Evolutionary conservation across 2,329 filamentous ascomycete species (phyloP).

Genomic region (Emmonsiellopsis sp.): DNA sequence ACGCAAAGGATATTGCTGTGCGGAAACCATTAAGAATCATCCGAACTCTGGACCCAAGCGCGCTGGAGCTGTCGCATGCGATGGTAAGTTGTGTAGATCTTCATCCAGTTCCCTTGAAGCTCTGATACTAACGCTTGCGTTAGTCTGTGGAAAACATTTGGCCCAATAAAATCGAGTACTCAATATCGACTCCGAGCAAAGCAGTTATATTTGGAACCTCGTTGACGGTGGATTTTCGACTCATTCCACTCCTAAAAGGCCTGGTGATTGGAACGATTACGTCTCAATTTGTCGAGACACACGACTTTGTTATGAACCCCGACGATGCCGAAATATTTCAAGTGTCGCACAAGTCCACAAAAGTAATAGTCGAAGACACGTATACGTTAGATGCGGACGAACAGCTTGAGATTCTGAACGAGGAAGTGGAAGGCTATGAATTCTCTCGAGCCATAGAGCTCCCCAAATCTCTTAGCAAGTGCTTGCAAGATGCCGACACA

Average conservation of each 20-base stretch:
- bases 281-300: conserved; percentile 68
- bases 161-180: conserved; percentile 96
- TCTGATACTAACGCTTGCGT: conserved; percentile 1
- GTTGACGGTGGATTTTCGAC: conserved; percentile 73
- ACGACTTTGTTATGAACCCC: conserved; percentile 52
- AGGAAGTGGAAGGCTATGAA: conserved; percentile 52
- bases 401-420: conserved; percentile 43
- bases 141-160: conserved; percentile 83
- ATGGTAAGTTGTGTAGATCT: conserved; percentile 47
- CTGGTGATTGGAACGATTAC: conserved; percentile 75
- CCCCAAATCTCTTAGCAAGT: conserved; percentile 71
- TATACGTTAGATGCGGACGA: conserved; percentile 59
- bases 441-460: conserved; percentile 55
- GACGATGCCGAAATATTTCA: conserved; percentile 32
- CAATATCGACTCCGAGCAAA: conserved; percentile 85
- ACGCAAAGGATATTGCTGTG: conserved; percentile 75
- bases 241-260: conserved; percentile 82
- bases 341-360: conserved; percentile 50
- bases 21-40: conserved; percentile 72
- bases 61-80: conserved; percentile 69
- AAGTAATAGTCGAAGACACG: conserved; percentile 58
- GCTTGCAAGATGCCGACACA: conserved; percentile 81
- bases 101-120: background rate
- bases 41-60: conserved; percentile 64
- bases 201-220: conserved; percentile 88